Conservation (phyloP, 768 basidiomycete genomes). For the Mycena filopes region DNA sequence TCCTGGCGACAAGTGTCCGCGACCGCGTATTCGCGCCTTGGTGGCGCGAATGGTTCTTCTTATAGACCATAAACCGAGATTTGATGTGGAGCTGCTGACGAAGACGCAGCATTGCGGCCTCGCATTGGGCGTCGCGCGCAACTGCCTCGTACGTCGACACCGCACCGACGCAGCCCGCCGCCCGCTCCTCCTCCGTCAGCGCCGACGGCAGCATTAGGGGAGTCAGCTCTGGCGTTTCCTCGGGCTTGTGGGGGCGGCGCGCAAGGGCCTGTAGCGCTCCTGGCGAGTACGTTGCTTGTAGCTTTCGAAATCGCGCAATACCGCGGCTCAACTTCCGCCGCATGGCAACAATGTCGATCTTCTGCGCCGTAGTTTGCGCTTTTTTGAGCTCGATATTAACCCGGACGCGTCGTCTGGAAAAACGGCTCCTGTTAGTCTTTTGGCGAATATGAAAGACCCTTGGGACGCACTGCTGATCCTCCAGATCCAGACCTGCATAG, state of each 20-base stretch:
- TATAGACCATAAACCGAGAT: conserved; percentile 1
- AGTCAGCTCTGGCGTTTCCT: not conserved
- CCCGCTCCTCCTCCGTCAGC: too few species aligned
- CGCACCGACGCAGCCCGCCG: not conserved
- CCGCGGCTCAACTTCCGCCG: not conserved
- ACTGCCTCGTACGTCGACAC: conserved; percentile 2
- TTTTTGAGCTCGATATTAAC: conserved; percentile 23
- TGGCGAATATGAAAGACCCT: not conserved
- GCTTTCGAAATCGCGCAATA: conserved; percentile 1
- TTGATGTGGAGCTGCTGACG: conserved; percentile 25
- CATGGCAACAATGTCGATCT: not conserved
- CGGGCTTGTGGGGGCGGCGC: too few species aligned
- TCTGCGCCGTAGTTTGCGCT: not conserved
- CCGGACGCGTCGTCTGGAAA: not conserved
- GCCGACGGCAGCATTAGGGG: not conserved
- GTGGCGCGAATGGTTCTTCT: conserved; percentile 9
- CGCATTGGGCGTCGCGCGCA: conserved; percentile 22
- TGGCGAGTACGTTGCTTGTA: conserved; percentile 16
- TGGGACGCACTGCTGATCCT: conserved; percentile 18
- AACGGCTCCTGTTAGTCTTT: not conserved
- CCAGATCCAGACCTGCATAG: not conserved
- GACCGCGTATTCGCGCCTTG: conserved; percentile 19
- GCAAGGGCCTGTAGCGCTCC: not conserved
- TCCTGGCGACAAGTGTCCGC: too few species aligned
- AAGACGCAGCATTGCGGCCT: conserved; percentile 1